These are phyloP conservation scores for Neofusicoccum kwambonambiense DNA, from an alignment of 2,329 filamentous ascomycete genomes.

Conservation along the genomic window DNA sequence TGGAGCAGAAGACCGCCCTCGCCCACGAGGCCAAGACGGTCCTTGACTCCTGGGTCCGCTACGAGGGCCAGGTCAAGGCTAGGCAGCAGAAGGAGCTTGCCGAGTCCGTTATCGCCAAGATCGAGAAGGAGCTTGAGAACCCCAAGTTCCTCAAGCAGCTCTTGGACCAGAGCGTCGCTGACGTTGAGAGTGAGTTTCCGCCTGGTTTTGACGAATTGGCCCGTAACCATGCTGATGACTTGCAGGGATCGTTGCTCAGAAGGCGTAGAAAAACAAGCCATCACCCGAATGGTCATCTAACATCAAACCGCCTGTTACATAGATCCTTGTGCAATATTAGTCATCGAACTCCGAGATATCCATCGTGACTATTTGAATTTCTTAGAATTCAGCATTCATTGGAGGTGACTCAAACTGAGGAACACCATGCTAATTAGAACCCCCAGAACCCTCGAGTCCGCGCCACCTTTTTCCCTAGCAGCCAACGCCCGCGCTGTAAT, in stretches of 20 bases:
- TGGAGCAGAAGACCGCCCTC: slow-evolving; percentile 93
- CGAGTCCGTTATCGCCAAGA: slow-evolving; percentile 90
- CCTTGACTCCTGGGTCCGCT: slow-evolving; percentile 97
- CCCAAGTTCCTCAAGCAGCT: slow-evolving; percentile 97
- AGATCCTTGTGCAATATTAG: slow-evolving; percentile 39
- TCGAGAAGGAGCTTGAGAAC: slow-evolving; percentile 97
- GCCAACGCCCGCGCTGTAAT: not conserved
- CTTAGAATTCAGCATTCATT: not conserved
- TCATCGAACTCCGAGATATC: slow-evolving; percentile 11
- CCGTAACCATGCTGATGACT: not conserved
- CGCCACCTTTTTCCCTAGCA: not conserved
- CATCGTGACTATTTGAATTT: slow-evolving; percentile 3
- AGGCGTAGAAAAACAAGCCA: slow-evolving; percentile 34
- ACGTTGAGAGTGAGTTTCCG: slow-evolving; percentile 81
- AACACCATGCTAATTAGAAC: slow-evolving; percentile 1
- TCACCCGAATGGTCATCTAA: slow-evolving; percentile 26
- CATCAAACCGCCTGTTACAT: slow-evolving; percentile 35
- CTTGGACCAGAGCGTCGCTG: slow-evolving; percentile 90
- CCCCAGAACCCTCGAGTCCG: not conserved
- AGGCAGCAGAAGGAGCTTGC: slow-evolving; percentile 97
- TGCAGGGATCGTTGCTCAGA: slow-evolving; percentile 38
- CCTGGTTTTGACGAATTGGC: not conserved
- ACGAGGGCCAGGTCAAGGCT: slow-evolving; percentile 98
- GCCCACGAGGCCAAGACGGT: slow-evolving; percentile 91
- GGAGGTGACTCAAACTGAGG: not conserved